phyloP scores from a whole-genome alignment of 192 early-diverging fungal species.

The Gryganskiella cystojenkinii region DNA sequence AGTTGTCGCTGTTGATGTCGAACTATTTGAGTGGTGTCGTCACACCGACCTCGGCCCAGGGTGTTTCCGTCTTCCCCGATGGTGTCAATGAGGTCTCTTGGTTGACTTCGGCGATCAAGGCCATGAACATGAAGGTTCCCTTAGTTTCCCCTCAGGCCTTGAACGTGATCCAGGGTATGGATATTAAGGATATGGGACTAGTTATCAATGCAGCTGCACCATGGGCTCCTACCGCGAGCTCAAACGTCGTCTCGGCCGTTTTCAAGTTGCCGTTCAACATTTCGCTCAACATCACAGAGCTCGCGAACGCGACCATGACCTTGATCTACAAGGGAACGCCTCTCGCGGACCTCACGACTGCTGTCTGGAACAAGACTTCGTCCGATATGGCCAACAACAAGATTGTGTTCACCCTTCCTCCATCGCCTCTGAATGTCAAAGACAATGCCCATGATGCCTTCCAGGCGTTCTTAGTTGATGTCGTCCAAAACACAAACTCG shows the following conservation, averaged over 20 bases:
- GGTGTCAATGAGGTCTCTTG: slow-evolving; percentile 36
- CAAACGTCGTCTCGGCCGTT: slow-evolving; percentile 27
- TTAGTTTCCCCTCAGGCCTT: slow-evolving; percentile 15
- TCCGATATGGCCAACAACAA: slow-evolving; percentile 50
- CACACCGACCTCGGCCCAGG: slow-evolving; percentile 21
- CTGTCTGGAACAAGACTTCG: slow-evolving; percentile 37
- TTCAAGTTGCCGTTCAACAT: slow-evolving; percentile 50
- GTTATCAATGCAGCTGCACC: slow-evolving; percentile 17
- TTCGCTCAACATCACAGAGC: slow-evolving; percentile 36
- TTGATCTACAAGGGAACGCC: slow-evolving; percentile 41
- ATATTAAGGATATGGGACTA: slow-evolving; percentile 35
- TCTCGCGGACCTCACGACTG: slow-evolving; percentile 32
- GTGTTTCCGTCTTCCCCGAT: slow-evolving; percentile 47
- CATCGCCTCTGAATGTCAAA: slow-evolving; percentile 33
- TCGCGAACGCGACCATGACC: slow-evolving; percentile 47
- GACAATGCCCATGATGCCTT: slow-evolving; percentile 42
- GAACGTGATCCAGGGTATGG: slow-evolving; percentile 40
- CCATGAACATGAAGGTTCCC: slow-evolving; percentile 33
- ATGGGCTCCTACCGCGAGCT: slow-evolving; percentile 35
- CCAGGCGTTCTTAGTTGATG: slow-evolving; percentile 24
- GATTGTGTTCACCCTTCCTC: slow-evolving; percentile 45
- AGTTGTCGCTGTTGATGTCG: slow-evolving; percentile 42
- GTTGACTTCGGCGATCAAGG: slow-evolving; percentile 25
- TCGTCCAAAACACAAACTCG: slow-evolving; percentile 30
- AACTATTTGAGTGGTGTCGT: slow-evolving; percentile 37